Base-by-base conservation (phyloP, 495 filamentous ascomycete genomes). In the Talaromyces thailandensis region DNA sequence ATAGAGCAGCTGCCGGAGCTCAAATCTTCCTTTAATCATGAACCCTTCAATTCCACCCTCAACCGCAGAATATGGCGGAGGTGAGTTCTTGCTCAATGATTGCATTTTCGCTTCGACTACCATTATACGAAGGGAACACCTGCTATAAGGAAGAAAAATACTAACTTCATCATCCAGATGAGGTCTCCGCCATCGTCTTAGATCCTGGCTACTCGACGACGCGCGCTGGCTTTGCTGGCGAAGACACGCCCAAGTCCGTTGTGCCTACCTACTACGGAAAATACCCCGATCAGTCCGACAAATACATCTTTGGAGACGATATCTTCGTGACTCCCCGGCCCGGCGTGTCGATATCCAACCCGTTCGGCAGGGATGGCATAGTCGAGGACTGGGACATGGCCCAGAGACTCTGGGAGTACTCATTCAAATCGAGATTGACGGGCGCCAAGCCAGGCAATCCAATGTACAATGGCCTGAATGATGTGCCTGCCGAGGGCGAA, bases 331-430 rank as follows among this genome's bases (percentile, higher is more conserved):
- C 86, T 28, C 88, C 93, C 32, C 84, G 88, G 43, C 81, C 83
- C 3, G 83, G 84, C 48, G 78, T 96, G 68, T 88, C 94, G 56
- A 84, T 97, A 62, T 83, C 85, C 70, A 98, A 98, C 72, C 91
- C 93, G 64, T 93, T 96, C 82, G 85, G 84, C 67, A 84, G 86
- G 68, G 93, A 98, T 72, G 92, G 93, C 64, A 83, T 90, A 29
- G 95, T 98, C 56, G 90, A 95, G 73, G 93, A 98, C 73, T 98
- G 94, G 94, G 95, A 98, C 63, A 87, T 86, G 61, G 94, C 92
- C 24, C 85, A 89, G 58, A 87, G 86, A 71, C 71, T 98, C 25
- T 98, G 93, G 94, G 91, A 96, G 70, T 92, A 84, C 73, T 87
- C 84, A 64, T 90, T 90, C 73, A 92, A 82, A 66, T 95, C 84